Evolutionary conservation across 2,329 filamentous ascomycete genomes (phyloP), one percentile per base, ranked within the genome.

Genomic region (Sordariomycetes sp.): DNA sequence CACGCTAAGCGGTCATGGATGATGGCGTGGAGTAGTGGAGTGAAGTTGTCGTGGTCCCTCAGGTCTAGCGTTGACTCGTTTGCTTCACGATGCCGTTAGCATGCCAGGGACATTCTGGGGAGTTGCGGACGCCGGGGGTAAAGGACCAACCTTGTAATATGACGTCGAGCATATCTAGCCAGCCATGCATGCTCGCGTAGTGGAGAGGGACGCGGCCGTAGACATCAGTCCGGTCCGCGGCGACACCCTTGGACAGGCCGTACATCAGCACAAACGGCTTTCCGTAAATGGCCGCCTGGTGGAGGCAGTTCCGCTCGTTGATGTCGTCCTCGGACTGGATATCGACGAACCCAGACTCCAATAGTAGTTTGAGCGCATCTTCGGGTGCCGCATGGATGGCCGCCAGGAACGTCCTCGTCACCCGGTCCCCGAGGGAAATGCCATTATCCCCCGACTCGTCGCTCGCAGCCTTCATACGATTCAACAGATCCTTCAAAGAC

Each of bases 1-100:
- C 90, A 96, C 54, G 85, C 80, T 22, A 93, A 76, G 61, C 94
- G 87, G 25, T 88, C 86, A 66, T 95, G 91, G 57, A 96, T 92
- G 62, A 97, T 97, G 51, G 90, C 88, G 71, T 97, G 94, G 59
- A 99, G 94, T 53, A 99, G 76, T 1, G 94, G 92, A 0, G 93
- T 97, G 70, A 96, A 99, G 71, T 96, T 97, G 74, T 99, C 93
- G 68, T 97, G 89, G 67, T 99, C 94, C 68, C 92, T 92, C 48
- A 88, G 77, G 68, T 97, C 86, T 61, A 97, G 88, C 0, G 90
- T 96, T 22, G 83, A 77, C 4, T 84, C 82, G 53, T 88, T 85
- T 24, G 82, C 82, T 85, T 59, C n/a, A 50, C 7, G 22, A n/a
- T 11, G 43, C 10, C n/a, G 11, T 43, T 50, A 25, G 24, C 5